These are phyloP conservation scores for Neodidymelliopsis sp. DNA, from an alignment of 2,329 filamentous ascomycete species.

Conservation along the genomic window DNA sequence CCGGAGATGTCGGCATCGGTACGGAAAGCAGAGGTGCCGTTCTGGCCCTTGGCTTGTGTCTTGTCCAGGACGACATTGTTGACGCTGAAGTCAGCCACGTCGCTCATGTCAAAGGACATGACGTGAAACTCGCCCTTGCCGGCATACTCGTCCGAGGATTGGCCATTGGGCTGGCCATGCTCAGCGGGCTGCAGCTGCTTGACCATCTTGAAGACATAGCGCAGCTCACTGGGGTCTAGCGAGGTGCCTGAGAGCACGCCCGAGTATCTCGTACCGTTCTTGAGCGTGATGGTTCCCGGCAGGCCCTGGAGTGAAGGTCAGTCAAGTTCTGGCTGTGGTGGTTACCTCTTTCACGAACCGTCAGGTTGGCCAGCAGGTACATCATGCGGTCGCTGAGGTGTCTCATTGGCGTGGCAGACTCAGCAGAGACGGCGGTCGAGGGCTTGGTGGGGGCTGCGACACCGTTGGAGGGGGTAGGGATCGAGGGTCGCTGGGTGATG, in stretches of 20 bases:
- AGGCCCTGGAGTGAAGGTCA: constrained; percentile 58
- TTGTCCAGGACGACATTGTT: constrained; percentile 62
- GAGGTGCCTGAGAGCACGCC: constrained; percentile 67
- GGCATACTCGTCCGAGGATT: constrained; percentile 52
- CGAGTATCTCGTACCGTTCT: constrained; percentile 66
- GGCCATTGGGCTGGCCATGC: constrained; percentile 57
- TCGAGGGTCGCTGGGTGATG: constrained; percentile 63
- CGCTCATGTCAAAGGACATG: constrained; percentile 69
- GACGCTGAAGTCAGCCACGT: constrained; percentile 65
- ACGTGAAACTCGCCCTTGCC: constrained; percentile 57
- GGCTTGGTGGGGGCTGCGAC: constrained; percentile 53
- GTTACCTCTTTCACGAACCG: constrained; percentile 55
- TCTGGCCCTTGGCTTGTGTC: constrained; percentile 60
- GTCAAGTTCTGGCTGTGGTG: neutral
- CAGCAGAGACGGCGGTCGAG: constrained; percentile 53
- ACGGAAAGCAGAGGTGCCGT: constrained; percentile 71
- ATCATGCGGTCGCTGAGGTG: constrained; percentile 67
- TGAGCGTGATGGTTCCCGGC: constrained; percentile 62
- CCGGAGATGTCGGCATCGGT: constrained; percentile 91
- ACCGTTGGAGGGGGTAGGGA: constrained; percentile 62
- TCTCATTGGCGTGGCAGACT: constrained; percentile 62
- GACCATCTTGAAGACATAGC: constrained; percentile 71
- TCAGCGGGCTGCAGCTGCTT: constrained; percentile 56
- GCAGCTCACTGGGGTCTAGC: constrained; percentile 60
- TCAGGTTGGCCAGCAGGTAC: constrained; percentile 65